Evolutionary conservation across 1,284 basidiomycete species (phyloP), one percentile per base, ranked within the genome.

Genomic region (Apiotrichum laibachii): DNA sequence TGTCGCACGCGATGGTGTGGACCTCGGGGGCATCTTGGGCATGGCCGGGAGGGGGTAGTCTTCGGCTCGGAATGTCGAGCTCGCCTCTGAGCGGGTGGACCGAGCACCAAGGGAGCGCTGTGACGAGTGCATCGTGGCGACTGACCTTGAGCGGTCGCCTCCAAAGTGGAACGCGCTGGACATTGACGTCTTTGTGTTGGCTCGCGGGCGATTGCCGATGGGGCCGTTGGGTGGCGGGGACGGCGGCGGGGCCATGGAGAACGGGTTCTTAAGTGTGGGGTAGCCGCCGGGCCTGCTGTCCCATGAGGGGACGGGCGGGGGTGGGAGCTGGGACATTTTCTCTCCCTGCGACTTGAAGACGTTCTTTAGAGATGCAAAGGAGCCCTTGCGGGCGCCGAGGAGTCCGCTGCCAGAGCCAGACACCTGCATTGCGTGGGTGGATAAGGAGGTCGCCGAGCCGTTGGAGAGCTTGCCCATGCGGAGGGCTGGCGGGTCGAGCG

Each of bases 321-420:
- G 65, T 8, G 71, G 62, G 18, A 63, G 45, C n/a, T 31, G 26
- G 26, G 60, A 22, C 2, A 53, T 39, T 15, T 46, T 53, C 26
- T 59, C 55, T 5, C 55, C 48, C 5, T 62, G 57, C 21, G 55
- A 55, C 77, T 90, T 92, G 83, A 94, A 92, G 5, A 90, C 89
- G 73, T 92, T 92, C 53, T 89, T 86, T 57, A 94, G 84, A 10
- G 88, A 92, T 1, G 90, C 89, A 65, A 92, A 90, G 1, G 88
- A 79, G 3, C 51, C 92, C 80, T 91, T 91, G 50, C 85, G 81
- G 68, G 89, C 86, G 2, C 62, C 58, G 3, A 75, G 59, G 18
- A 72, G 67, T 0, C 68, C 67, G 5, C 54, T 49, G n/a, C 57
- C 61, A 2, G 44, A 48, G 4, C 53, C 57, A 8, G 53, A 51